Evolutionary conservation across 306 rosid genomes (phyloP).

Genomic region (Lupinus albus): DNA sequence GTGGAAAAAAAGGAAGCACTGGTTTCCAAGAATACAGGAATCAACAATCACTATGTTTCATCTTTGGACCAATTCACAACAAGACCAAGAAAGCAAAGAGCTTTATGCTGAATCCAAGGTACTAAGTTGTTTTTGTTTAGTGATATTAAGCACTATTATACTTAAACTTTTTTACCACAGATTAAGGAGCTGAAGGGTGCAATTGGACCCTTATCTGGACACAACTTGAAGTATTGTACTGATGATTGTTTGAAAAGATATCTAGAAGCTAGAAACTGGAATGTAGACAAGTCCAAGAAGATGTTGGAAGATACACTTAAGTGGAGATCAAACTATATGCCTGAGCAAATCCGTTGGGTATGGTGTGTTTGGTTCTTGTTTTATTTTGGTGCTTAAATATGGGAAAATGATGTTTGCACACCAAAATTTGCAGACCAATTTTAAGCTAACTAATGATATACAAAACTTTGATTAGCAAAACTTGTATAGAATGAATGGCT

Average conservation of each 20-base stretch:
- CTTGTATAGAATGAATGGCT: not conserved
- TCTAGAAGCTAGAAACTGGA: constrained; percentile 84
- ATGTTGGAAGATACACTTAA: constrained; percentile 73
- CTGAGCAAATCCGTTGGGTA: constrained; percentile 95
- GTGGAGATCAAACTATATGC: constrained; percentile 79
- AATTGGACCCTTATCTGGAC: constrained; percentile 71
- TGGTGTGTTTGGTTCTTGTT: constrained; percentile 45
- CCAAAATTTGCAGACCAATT: not conserved
- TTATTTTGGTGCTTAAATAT: constrained; percentile 20
- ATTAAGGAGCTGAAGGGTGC: constrained; percentile 66
- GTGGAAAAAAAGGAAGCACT: constrained; percentile 32
- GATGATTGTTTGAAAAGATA: constrained; percentile 77
- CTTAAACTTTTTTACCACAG: constrained; percentile 51
- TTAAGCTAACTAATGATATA: no score
- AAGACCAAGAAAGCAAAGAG: constrained; percentile 38
- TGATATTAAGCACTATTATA: not conserved
- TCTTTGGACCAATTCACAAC: constrained; percentile 43
- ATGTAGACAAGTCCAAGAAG: constrained; percentile 74
- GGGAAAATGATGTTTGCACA: not conserved
- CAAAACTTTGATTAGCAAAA: not conserved
- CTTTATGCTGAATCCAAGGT: constrained; percentile 48
- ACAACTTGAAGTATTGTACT: constrained; percentile 60
- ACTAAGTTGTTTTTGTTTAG: constrained; percentile 22
- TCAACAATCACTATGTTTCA: constrained; percentile 46
- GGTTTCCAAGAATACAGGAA: constrained; percentile 28